Conservation (phyloP, 176 grass and related monocot species). For the Cenchrus fungigraminus region DNA sequence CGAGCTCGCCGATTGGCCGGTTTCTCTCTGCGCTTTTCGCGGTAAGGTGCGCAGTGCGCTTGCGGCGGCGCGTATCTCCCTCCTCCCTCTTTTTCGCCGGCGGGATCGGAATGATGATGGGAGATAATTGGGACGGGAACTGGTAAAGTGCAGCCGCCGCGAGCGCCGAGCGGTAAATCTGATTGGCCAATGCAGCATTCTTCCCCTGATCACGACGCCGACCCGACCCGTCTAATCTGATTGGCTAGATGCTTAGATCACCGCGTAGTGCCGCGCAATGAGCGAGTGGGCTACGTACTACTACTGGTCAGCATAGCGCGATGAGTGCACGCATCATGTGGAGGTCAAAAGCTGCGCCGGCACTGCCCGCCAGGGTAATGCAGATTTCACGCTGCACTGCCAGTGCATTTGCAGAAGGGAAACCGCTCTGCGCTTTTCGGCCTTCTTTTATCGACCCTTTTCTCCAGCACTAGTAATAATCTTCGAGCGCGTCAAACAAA, state of each 20-base stretch:
- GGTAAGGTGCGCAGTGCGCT: not conserved
- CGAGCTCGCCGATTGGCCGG: not conserved
- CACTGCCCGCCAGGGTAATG: too few species aligned
- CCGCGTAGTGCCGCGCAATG: too few species aligned
- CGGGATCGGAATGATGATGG: not conserved
- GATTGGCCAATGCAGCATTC: not conserved
- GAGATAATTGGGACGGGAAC: not conserved
- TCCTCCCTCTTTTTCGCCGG: not conserved
- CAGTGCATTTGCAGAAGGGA: too few species aligned
- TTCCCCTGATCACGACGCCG: not conserved
- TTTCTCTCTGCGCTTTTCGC: not conserved
- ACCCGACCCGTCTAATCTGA: not conserved
- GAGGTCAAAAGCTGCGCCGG: too few species aligned
- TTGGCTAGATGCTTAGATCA: not conserved
- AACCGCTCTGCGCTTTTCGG: too few species aligned
- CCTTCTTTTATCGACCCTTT: too few species aligned
- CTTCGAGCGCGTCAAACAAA: too few species aligned
- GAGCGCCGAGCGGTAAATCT: not conserved
- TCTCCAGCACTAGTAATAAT: too few species aligned
- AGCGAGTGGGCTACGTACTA: too few species aligned
- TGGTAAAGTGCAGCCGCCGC: constrained; percentile 2
- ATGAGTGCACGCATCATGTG: too few species aligned
- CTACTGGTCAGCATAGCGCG: too few species aligned
- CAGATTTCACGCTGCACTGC: too few species aligned
- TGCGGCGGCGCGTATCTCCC: not conserved